Evolutionary conservation across 1,284 basidiomycete species (phyloP).

Genomic region (Cryptococcus wingfieldii): DNA sequence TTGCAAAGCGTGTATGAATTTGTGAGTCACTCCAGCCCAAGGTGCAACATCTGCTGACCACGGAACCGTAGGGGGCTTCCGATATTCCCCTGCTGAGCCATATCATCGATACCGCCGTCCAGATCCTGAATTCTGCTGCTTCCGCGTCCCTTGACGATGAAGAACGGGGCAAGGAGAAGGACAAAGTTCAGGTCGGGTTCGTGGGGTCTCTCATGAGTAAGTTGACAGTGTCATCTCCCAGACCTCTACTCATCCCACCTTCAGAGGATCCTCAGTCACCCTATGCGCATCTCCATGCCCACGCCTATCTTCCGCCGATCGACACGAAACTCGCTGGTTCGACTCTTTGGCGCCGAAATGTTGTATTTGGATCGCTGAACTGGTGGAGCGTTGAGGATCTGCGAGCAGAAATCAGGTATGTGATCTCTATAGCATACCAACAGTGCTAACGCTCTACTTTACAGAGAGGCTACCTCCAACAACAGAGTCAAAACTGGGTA

Average conservation of each 20-base stretch:
- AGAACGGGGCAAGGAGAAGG: conserved; percentile 13
- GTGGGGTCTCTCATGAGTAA: conserved; percentile 33
- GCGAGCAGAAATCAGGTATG: conserved; percentile 45
- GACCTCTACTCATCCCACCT: not conserved
- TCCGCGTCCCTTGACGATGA: conserved; percentile 7
- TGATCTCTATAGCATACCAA: not conserved
- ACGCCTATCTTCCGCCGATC: conserved; percentile 41
- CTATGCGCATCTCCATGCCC: conserved; percentile 43
- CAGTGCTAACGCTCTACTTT: not conserved
- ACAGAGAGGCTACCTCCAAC: conserved; percentile 44
- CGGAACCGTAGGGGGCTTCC: conserved; percentile 28
- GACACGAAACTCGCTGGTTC: conserved; percentile 37
- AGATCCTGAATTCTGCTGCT: conserved; percentile 13
- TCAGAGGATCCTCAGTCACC: conserved; percentile 44
- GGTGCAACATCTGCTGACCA: not conserved
- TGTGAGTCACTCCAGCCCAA: conserved; percentile 23
- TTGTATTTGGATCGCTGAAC: conserved; percentile 40
- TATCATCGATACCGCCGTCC: conserved; percentile 29
- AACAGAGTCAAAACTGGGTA: conserved; percentile 48
- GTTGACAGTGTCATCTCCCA: conserved; percentile 4
- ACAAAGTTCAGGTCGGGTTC: conserved; percentile 36
- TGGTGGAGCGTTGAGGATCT: conserved; percentile 48
- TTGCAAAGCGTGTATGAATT: conserved; percentile 43
- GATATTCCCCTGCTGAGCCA: conserved; percentile 43
- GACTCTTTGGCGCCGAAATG: conserved; percentile 41